phyloP scores from a whole-genome alignment of 768 basidiomycete species.

The Crepidotus variabilis region DNA sequence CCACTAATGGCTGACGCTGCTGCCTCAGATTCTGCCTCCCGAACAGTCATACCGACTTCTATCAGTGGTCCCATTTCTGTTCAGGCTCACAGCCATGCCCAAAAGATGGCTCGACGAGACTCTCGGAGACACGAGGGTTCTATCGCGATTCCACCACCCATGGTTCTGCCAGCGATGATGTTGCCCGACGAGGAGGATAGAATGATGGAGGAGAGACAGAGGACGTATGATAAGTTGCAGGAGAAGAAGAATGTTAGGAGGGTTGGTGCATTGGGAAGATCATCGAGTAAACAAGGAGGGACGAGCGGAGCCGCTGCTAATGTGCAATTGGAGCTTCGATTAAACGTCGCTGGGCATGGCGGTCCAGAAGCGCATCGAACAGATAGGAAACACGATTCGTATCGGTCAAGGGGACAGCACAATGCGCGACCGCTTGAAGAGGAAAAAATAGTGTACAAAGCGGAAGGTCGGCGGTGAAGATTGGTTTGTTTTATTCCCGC shows the following conservation, averaged over 20 bases:
- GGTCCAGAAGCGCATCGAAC: background rate
- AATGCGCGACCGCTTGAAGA: background rate
- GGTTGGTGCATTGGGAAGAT: constrained; percentile 8
- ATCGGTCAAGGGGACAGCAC: background rate
- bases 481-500: background rate
- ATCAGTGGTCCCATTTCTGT: background rate
- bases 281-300: constrained; percentile 1
- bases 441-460: background rate
- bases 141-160: background rate
- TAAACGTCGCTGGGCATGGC: background rate
- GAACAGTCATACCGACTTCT: background rate
- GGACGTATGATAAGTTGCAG: constrained; percentile 22
- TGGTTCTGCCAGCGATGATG: constrained; percentile 11
- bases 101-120: background rate
- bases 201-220: constrained; percentile 29
- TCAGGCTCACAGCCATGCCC: background rate
- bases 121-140: background rate
- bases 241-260: constrained; percentile 25
- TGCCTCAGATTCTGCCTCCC: too few relatives aligned
- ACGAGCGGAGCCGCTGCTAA: background rate
- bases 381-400: background rate
- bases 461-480: background rate
- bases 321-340: background rate
- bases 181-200: constrained; percentile 22
- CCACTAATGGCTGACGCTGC: too few relatives aligned